Percentiles rank a stretch among this genome's conserved stretches.
Conservation (phyloP, 2,329 filamentous ascomycete genomes). For the Cordyceps farinosa region DNA sequence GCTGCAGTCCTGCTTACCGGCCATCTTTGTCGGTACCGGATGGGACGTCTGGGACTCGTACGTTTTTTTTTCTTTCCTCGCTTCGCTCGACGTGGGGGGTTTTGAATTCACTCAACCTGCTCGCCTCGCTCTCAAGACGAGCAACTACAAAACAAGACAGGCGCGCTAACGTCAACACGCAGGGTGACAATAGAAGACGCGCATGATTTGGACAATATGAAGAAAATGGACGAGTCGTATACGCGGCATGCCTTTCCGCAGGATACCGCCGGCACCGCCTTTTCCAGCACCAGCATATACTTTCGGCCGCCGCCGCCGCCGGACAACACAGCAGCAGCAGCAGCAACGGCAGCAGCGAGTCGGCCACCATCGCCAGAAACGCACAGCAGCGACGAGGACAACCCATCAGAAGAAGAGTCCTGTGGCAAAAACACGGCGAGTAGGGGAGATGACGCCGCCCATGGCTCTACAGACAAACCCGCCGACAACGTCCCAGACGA, state of each 20-base stretch:
- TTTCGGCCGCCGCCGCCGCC: slow-evolving; percentile 26
- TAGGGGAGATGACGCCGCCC: too few relatives aligned
- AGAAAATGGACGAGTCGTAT: slow-evolving; percentile 32
- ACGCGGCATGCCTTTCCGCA: slow-evolving; percentile 35
- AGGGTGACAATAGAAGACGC: slow-evolving; percentile 7
- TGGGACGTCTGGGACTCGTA: slow-evolving; percentile 51
- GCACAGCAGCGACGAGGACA: neutral
- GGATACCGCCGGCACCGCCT: slow-evolving; percentile 33
- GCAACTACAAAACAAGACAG: neutral
- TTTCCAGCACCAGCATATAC: slow-evolving; percentile 41
- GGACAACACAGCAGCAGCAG: neutral
- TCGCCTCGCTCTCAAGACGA: neutral
- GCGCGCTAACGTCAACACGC: slow-evolving; percentile 5
- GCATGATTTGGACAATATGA: slow-evolving; percentile 31
- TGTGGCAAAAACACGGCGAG: too few relatives aligned
- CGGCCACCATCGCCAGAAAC: neutral
- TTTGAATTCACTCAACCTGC: neutral
- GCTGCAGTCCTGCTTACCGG: slow-evolving; percentile 44
- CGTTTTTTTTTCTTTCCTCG: slow-evolving; percentile 21
- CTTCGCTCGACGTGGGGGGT: neutral
- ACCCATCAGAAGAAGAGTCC: neutral
- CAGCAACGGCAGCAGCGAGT: neutral
- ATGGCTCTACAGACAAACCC: too few relatives aligned
- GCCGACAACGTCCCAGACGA: too few relatives aligned
- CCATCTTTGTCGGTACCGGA: slow-evolving; percentile 55